Base-by-base conservation (phyloP, 2,329 filamentous ascomycete genomes). In the Fusarium annulatum region DNA sequence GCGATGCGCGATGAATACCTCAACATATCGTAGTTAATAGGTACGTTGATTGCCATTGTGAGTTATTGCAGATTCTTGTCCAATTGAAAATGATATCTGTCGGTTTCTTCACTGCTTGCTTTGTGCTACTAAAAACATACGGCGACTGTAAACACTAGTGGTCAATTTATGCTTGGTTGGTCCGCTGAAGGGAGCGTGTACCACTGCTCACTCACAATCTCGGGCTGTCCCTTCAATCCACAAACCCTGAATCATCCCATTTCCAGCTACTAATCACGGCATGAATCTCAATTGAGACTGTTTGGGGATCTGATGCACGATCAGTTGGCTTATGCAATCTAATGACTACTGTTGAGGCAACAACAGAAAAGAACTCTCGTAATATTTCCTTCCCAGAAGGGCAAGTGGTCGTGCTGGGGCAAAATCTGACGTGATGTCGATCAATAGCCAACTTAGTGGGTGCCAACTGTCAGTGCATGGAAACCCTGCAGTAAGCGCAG, bases 51-150 rank as follows among this genome's bases (percentile, higher is more conserved):
- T 46, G 30, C 41, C 56, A 58, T 58, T 36, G 14, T 15, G 42
- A 46, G 3, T 10, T 26, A 11, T 36, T 12, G 3, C 4, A 45
- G 16, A 3, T 26, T 4, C n/a, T 26, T 9, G 3, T 18, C n/a
- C 10, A 18, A 45, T 48, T n/a, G 14, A 0, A n/a, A 48, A 11
- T 30, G 5, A 7, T 16, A 8, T 46, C 18, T 10, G 18, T 48
- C 9, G 1, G n/a, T 19, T 12, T 8, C 9, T 16, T 23, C 6
- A 23, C n/a, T 0, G n/a, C n/a, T 23, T 43, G n/a, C 1, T 16
- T 43, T 11, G n/a, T 43, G 8, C 39, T 4, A n/a, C 12, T 14
- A 15, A 15, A 4, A 21, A 15, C 2, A 23, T 23, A 43, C 15
- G 23, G 15, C n/a, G n/a, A 11, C n/a, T 7, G 5, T 9, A 18